Base-by-base conservation (phyloP, 164 flowering plant genomes). In the Annona squamosa region DNA sequence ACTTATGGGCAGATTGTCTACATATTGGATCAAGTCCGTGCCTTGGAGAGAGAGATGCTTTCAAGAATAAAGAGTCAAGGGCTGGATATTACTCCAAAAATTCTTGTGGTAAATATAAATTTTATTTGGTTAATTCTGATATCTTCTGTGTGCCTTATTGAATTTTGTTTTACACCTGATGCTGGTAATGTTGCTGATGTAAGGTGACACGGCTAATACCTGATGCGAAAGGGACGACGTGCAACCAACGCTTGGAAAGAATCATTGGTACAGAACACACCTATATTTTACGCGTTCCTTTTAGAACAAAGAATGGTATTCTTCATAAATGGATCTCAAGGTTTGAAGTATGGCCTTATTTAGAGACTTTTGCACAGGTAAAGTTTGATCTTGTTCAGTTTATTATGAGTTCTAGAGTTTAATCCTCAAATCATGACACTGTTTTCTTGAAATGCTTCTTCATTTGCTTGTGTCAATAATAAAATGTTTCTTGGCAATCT, bases 261-360 rank as follows among this genome's bases (percentile, higher is more conserved):
- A 86, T 95, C 48, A 88, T 82, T 73, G 99, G 98, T 69, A 93
- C 98, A 42, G 86, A 91, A 63, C 70, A 95, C 67, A 75, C 97
- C 4, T 89, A 93, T 77, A 95, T 95, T 67, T 74, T 95, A 78
- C 87, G 99, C 43, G 93, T 95, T 67, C 99, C 99, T 65, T 95
- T 95, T 78, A 85, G 92, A 76, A 84, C 89, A 41, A 92, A 93
- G 63, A 83, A 89, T 47, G 99, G 99, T 62, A 83, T 95, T 81
- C 95, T 95, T 68, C 93, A 83, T 56, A 81, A 95, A 77, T 95
- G 99, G 99, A 89, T 95, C 66, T 95, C 99, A 74, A 88, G 99
- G 79, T 95, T 95, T 78, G 99, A 95, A 77, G 92, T 95, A 16
- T 95, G 99, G 99, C 99, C 99, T 71, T 95, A 95, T 71, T 82